Evolutionary conservation across 805 yeast genomes (phyloP).

Genomic region (Ogataea siamensis): DNA sequence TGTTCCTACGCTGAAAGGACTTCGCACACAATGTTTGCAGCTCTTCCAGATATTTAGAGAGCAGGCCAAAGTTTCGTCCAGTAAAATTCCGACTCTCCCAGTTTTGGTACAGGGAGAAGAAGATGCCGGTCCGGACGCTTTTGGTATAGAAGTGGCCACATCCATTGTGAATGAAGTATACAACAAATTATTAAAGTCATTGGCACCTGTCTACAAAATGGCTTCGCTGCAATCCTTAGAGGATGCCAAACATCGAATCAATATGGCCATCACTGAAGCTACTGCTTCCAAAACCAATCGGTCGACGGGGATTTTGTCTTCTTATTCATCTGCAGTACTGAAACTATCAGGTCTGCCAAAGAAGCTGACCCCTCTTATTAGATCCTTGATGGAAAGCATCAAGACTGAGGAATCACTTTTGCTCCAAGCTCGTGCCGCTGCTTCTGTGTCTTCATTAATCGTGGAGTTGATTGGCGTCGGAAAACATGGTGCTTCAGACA

Average conservation of each 20-base stretch:
- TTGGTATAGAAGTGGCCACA: slow-evolving; percentile 75
- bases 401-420: slow-evolving; percentile 67
- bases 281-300: slow-evolving; percentile 48
- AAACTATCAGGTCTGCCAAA: slow-evolving; percentile 69
- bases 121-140: slow-evolving; percentile 93
- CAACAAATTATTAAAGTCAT: slow-evolving; percentile 56
- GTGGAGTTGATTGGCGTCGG: slow-evolving; percentile 52
- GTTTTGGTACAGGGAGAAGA: slow-evolving; percentile 91
- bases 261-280: slow-evolving; percentile 67
- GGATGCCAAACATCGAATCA: slow-evolving; percentile 71
- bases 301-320: slow-evolving; percentile 62
- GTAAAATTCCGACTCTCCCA: slow-evolving; percentile 77
- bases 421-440: slow-evolving; percentile 71
- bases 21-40: slow-evolving; percentile 85
- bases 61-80: slow-evolving; percentile 67
- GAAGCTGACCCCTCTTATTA: slow-evolving; percentile 83
- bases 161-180: slow-evolving; percentile 61
- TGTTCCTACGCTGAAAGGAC: slow-evolving; percentile 79
- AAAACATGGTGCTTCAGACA: slow-evolving; percentile 77
- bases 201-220: slow-evolving; percentile 70
- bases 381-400: slow-evolving; percentile 89
- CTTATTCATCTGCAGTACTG: slow-evolving; percentile 72
- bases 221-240: slow-evolving; percentile 69
- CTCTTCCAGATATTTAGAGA: slow-evolving; percentile 75
- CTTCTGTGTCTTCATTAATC: slow-evolving; percentile 63